Conservation (phyloP, 2,329 filamentous ascomycete species). For the Falciphora oryzae region DNA sequence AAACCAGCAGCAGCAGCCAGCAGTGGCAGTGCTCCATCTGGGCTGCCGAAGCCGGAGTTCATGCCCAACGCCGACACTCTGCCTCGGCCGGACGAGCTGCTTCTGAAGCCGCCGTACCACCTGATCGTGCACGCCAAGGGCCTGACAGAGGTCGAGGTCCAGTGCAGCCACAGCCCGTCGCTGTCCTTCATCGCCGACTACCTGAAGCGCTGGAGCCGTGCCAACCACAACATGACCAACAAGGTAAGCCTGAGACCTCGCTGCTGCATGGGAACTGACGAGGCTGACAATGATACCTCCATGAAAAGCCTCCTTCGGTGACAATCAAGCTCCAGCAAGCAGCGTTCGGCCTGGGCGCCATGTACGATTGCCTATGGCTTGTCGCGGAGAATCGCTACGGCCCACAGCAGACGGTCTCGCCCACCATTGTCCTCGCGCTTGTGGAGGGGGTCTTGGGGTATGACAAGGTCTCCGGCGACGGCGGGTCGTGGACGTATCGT, state of each 20-base stretch:
- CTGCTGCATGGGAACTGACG: neutral
- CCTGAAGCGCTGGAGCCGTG: conserved; percentile 39
- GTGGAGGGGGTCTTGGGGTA: conserved; percentile 44
- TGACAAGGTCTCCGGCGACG: conserved; percentile 19
- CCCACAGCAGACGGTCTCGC: conserved; percentile 29
- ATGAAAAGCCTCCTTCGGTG: conserved; percentile 34
- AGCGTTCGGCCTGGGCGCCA: conserved; percentile 36
- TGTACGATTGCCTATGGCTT: conserved; percentile 38
- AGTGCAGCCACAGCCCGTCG: conserved; percentile 41
- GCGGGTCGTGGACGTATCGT: conserved; percentile 15
- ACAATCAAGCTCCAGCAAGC: conserved; percentile 37
- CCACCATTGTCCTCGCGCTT: conserved; percentile 38
- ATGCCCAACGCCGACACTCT: conserved; percentile 36
- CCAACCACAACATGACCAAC: conserved; percentile 32
- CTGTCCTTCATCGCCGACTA: conserved; percentile 40
- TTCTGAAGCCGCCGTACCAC: conserved; percentile 42
- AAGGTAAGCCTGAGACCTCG: conserved; percentile 23
- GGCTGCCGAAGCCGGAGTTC: conserved; percentile 20
- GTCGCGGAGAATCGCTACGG: conserved; percentile 27
- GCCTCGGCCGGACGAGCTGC: conserved; percentile 41
- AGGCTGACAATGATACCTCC: neutral
- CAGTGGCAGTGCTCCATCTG: neutral
- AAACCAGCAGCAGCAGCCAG: neutral
- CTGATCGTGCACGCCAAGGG: conserved; percentile 31
- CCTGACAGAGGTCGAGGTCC: conserved; percentile 31